Conservation (phyloP, 495 filamentous ascomycete species). For the Saxispiralis lemnorum region DNA sequence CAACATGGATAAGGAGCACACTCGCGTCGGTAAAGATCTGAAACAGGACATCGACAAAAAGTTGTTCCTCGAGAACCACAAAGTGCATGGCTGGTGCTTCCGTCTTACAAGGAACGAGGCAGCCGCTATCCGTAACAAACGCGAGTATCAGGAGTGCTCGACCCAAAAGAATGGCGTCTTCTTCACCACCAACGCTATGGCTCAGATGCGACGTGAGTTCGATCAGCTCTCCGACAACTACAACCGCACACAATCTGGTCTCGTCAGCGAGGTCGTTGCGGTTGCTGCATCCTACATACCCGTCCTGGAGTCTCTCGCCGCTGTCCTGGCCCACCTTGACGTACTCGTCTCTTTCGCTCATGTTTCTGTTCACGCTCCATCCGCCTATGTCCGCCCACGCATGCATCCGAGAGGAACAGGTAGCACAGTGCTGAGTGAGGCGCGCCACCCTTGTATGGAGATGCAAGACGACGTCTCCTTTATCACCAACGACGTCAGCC, state of each 20-base stretch:
- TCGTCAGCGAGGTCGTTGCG: slow-evolving; percentile 81
- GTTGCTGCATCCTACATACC: slow-evolving; percentile 92
- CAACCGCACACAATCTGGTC: slow-evolving; percentile 78
- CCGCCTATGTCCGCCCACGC: slow-evolving; percentile 74
- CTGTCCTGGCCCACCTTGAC: slow-evolving; percentile 81
- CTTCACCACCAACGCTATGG: slow-evolving; percentile 81
- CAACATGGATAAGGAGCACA: slow-evolving; percentile 74
- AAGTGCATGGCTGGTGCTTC: slow-evolving; percentile 92
- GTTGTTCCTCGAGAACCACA: slow-evolving; percentile 92
- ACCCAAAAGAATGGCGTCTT: slow-evolving; percentile 99
- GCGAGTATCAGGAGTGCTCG: slow-evolving; percentile 80
- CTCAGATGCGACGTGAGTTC: slow-evolving; percentile 68
- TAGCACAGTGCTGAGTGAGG: slow-evolving; percentile 79
- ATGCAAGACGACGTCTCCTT: slow-evolving; percentile 98
- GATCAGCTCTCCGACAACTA: slow-evolving; percentile 92
- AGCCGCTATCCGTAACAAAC: slow-evolving; percentile 79
- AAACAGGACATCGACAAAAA: slow-evolving; percentile 93
- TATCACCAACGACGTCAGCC: slow-evolving; percentile 89
- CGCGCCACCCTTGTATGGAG: slow-evolving; percentile 95
- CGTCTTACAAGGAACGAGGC: slow-evolving; percentile 82
- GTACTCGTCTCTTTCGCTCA: slow-evolving; percentile 94
- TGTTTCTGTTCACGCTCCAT: slow-evolving; percentile 81
- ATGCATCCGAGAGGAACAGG: slow-evolving; percentile 83
- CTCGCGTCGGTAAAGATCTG: slow-evolving; percentile 60
- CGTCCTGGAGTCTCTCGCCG: slow-evolving; percentile 77